Evolutionary conservation across 2,329 filamentous ascomycete species (phyloP), one percentile per base, ranked within the genome.

Genomic region (Hypoxylon sp.): DNA sequence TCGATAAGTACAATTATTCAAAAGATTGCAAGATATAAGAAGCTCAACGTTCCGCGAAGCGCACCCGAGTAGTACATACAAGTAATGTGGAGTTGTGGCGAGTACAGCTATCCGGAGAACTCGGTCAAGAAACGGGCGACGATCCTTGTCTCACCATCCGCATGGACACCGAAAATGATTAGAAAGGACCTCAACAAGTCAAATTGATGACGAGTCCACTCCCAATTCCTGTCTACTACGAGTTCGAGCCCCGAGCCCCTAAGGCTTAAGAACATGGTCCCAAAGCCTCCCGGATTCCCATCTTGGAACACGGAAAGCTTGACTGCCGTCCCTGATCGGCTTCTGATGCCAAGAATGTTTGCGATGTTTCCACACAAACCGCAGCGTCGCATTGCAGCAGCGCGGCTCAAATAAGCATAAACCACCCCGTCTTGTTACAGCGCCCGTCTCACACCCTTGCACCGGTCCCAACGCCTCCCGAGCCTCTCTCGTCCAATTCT

Each of bases 401-500:
- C 30, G 69, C 61, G 69, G 65, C 67, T 70, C 62, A 68, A 55
- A 61, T 61, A 71, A 70, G 68, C 67, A 68, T 64, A 3, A 59
- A n/a, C n/a, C 6, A 38, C 20, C 55, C n/a, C n/a, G n/a, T n/a
- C n/a, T n/a, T 57, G 73, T 74, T 71, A 70, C 73, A 75, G 71
- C 71, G 32, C 48, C 48, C 67, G 74, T 76, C 73, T 76, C 74
- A 72, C 45, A 71, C 73, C 74, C 74, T 65, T 66, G 73, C n/a
- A n/a, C 59, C 65, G 9, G 38, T 59, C 11, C 36, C 53, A 30
- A 66, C 54, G 46, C 63, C 56, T 61, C 64, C 68, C 59, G 68
- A 50, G 54, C 57, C 38, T 64, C 38, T 64, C 53, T 67, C 60
- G 45, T 58, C 65, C 56, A 65, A 45, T 64, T 58, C 60, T 61